A percentile compares a stretch with the other conserved stretches of the same genome.
Evolutionary conservation across 345 rosid species (phyloP).

Genomic region (Gynandropsis gynandra): DNA sequence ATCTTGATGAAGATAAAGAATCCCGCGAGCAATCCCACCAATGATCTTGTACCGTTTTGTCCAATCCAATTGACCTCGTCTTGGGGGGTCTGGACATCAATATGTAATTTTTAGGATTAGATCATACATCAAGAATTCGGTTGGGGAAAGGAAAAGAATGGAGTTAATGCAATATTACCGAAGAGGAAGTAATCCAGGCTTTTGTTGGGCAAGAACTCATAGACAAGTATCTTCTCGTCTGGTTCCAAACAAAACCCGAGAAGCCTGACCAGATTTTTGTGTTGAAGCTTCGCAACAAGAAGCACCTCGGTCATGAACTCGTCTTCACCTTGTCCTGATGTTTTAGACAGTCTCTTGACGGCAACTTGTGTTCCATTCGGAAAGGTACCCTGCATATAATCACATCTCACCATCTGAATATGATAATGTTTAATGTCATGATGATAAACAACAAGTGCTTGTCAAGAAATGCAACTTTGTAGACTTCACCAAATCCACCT

Average conservation of each 20-base stretch:
- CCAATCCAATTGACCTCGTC: slow-evolving; percentile 22
- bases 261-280: slow-evolving; percentile 46
- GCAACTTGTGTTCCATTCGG: slow-evolving; percentile 37
- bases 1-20: slow-evolving; percentile 32
- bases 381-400: slow-evolving; percentile 23
- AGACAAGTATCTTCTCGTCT: slow-evolving; percentile 40
- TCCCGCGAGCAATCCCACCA: slow-evolving; percentile 22
- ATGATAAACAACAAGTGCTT: not conserved
- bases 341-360: slow-evolving; percentile 37
- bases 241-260: slow-evolving; percentile 42
- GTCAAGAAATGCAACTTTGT: slow-evolving; percentile 31
- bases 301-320: slow-evolving; percentile 48
- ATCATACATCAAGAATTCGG: no score
- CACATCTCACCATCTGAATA: not conserved
- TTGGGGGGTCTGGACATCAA: slow-evolving; percentile 23
- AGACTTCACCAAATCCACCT: slow-evolving; percentile 73
- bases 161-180: slow-evolving; percentile 14
- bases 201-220: slow-evolving; percentile 41
- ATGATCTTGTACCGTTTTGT: slow-evolving; percentile 17
- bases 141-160: not conserved
- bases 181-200: slow-evolving; percentile 34
- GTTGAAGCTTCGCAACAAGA: slow-evolving; percentile 46
- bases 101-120: no score
- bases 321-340: slow-evolving; percentile 39
- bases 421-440: not conserved